Base-by-base conservation (phyloP, 208 protist species). In the Naegleria fowleri region DNA sequence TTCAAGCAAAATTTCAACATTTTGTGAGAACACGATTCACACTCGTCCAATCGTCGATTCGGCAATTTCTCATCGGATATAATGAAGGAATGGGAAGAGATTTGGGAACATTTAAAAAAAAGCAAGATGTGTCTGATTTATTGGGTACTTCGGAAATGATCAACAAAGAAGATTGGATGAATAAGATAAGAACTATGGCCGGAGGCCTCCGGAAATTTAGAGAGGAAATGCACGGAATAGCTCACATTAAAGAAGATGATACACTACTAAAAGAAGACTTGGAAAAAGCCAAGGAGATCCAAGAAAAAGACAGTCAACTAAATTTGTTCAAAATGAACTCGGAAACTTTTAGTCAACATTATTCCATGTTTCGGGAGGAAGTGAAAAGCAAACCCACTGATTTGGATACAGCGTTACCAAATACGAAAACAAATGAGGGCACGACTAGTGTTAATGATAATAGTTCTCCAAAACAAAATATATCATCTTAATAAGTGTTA, bases 61-160 rank as follows among this genome's bases (percentile, higher is more conserved):
- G 55, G 13, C 55, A 67, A 67, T 67, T 67, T 67, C 11, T 67
- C 19, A 67, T 67, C 19, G 55, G 55, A 67, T 67, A 67, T 19
- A 67, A 67, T 67, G 55, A 67, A 67, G 55, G 55, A 67, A 67
- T 67, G 55, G 55, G 55, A 67, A 67, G 55, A 67, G 55, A 67
- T 67, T 29, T 67, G 11, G 55, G 19, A 67, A 29, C 55, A 67
- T 67, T 67, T 67, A 67, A 67, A 67, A 67, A 67, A 13, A 67
- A 29, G 13, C 11, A 67, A 29, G 13, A 67, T 3, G 3, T 67
- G 22, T 67, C 55, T 19, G 55, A 67, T 67, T 67, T 67, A 67
- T 19, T 67, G 22, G 55, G 55, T 3, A 19, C 55, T 22, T 29
- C 11, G 1, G 19, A 67, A 67, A 67, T 67, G 55, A 29, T 67